Evolutionary conservation across 495 filamentous ascomycete genomes (phyloP).

Genomic region (Lasiosphaeria ovina): DNA sequence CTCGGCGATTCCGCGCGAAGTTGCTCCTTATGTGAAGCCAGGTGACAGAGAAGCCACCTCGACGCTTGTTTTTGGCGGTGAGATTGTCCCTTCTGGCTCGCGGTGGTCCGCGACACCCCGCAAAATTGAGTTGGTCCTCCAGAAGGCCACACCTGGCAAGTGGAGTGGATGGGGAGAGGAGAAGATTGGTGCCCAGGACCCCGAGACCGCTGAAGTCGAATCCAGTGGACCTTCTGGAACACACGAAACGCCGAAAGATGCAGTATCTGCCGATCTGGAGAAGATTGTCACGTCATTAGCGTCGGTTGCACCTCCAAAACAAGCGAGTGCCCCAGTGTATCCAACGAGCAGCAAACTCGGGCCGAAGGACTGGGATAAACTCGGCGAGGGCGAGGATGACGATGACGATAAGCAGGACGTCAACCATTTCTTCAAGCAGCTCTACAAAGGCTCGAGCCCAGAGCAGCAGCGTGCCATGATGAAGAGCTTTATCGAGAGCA

Average conservation of each 20-base stretch:
- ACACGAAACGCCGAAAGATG: neutral
- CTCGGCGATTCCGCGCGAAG: conserved; percentile 26
- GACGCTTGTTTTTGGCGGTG: conserved; percentile 65
- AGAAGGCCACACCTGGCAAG: conserved; percentile 68
- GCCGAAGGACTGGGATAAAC: conserved; percentile 89
- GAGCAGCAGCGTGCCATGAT: conserved; percentile 92
- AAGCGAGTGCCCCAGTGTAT: conserved; percentile 57
- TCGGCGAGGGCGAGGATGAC: conserved; percentile 52
- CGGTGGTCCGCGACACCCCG: conserved; percentile 65
- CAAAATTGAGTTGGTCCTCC: conserved; percentile 80
- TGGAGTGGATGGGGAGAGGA: conserved; percentile 58
- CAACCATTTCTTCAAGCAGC: conserved; percentile 85
- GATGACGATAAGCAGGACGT: conserved; percentile 67
- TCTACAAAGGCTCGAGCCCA: conserved; percentile 74
- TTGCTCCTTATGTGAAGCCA: conserved; percentile 24
- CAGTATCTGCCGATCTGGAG: neutral
- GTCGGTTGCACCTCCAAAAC: neutral
- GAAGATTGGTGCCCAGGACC: conserved; percentile 15
- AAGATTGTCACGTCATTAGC: neutral
- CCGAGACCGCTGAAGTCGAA: no score
- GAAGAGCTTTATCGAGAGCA: conserved; percentile 93
- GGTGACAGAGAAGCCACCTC: conserved; percentile 42
- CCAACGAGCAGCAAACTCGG: conserved; percentile 85
- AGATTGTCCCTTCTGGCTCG: conserved; percentile 59
- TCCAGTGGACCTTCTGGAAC: neutral